Evolutionary conservation across 495 filamentous ascomycete species (phyloP), one percentile per base, ranked within the genome.

Genomic region (Hyphodiscus hymeniophilus): DNA sequence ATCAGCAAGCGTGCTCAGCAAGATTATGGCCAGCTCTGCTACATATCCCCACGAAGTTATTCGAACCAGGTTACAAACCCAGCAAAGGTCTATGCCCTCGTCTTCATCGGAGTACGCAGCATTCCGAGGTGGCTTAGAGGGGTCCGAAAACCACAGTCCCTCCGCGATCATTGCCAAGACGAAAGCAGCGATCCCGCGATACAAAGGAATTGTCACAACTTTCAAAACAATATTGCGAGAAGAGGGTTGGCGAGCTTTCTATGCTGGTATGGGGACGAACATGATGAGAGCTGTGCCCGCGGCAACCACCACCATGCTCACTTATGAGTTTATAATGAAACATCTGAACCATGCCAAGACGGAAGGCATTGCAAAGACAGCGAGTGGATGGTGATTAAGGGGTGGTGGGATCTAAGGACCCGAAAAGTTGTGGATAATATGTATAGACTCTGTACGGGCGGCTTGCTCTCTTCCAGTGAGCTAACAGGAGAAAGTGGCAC

Each of bases 31-130:
- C 7, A 96, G 90, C 60, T 89, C 86, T 13, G 85, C 91, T 15
- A 99, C 92, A 18, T 99, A 99, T 60, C 92, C 92, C 0, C 92
- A 99, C 64, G 92, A 99, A 64, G 92, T 99, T 12, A 80, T 95
- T 31, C 80, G 87, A 36, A 99, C 88, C 18, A 74, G 88, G 50
- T 71, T 94, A 42, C 94, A 95, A 64, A 96, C 87, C 4, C 92
- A 94, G 61, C 78, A 87, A 51, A 72, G 84, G 46, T 71, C 73
- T 24, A 63, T 72, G 7, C 76, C 79, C 0, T 66, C 70, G 8
- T 63, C 73, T 13, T 72, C 70, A 5, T 58, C 58, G 12, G 76
- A 82, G 51, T 74, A 73, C 41, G 66, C 79, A 3, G 68, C 84
- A 16, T 88, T 83, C 62, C 72, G 83, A 43, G 81, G 82, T 43